Evolutionary conservation across 345 rosid species (phyloP).

Genomic region (Camelina hispida): DNA sequence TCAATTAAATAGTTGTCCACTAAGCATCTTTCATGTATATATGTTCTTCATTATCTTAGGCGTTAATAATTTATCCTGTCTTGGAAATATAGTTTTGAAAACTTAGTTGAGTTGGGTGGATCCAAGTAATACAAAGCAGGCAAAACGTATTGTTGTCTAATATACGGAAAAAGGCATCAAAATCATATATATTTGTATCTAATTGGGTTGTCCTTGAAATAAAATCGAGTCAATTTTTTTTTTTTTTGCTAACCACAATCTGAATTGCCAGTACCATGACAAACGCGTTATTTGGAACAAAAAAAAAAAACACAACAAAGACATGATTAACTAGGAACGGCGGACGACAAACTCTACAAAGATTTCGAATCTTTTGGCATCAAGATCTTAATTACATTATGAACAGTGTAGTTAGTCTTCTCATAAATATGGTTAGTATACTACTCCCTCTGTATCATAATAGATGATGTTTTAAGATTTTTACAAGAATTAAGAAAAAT

Average conservation of each 20-base stretch:
- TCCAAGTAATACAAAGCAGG: background rate
- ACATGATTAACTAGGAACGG: conserved; percentile 17
- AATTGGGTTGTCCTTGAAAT: background rate
- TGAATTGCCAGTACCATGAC: no score
- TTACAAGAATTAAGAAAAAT: no score
- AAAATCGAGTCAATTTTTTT: background rate
- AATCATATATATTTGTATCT: background rate
- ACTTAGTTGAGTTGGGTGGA: conserved; percentile 5
- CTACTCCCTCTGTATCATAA: no score
- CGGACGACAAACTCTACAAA: conserved; percentile 14
- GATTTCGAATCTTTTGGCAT: conserved; percentile 24
- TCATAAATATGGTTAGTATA: background rate
- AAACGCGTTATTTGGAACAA: conserved; percentile 1
- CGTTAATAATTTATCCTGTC: background rate
- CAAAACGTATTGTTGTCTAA: conserved; percentile 12
- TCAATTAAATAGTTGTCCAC: background rate
- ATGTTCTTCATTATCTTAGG: background rate
- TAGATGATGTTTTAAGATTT: no score
- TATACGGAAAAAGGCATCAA: background rate
- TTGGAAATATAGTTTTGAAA: background rate
- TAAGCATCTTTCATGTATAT: conserved; percentile 25
- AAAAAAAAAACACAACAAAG: background rate
- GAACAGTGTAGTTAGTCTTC: background rate
- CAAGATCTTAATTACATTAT: conserved; percentile 13
- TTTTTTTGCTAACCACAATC: no score